These are phyloP conservation scores for Macaranga tanarius DNA, from an alignment of 441 rosid species.

Conservation along the genomic window DNA sequence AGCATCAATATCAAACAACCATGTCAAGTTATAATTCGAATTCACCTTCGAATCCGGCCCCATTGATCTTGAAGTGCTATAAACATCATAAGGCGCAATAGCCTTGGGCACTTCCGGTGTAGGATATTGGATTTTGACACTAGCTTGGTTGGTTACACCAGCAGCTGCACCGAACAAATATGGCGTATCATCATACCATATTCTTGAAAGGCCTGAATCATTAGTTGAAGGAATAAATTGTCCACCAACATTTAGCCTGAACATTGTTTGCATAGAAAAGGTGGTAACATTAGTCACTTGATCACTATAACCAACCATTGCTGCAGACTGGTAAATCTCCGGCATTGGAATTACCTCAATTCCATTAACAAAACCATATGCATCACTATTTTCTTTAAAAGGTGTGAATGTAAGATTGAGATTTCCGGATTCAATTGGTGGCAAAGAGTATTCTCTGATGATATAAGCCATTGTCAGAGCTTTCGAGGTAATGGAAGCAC, in stretches of 20 bases:
- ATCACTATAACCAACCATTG: constrained; percentile 46
- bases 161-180: constrained; percentile 49
- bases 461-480: constrained; percentile 75
- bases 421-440: constrained; percentile 35
- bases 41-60: constrained; percentile 39
- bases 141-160: constrained; percentile 39
- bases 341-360: constrained; percentile 64
- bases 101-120: constrained; percentile 33
- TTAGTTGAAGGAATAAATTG: constrained; percentile 48
- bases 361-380: constrained; percentile 69
- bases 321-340: constrained; percentile 38
- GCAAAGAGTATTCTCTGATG: constrained; percentile 58
- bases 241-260: constrained; percentile 63
- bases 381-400: constrained; percentile 33
- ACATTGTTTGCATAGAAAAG: constrained; percentile 48
- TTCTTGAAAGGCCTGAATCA: constrained; percentile 53
- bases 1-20: constrained; percentile 56
- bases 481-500: constrained; percentile 55
- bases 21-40: constrained; percentile 55
- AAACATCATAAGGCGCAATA: constrained; percentile 58
- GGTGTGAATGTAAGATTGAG: constrained; percentile 55
- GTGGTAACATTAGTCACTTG: constrained; percentile 32
- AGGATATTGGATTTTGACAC: constrained; percentile 25
- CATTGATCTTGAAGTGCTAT: constrained; percentile 58
- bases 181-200: constrained; percentile 64